These are phyloP conservation scores for Lichtheimia corymbifera DNA, from an alignment of 371 early-diverging fungal genomes.

Conservation along the genomic window DNA sequence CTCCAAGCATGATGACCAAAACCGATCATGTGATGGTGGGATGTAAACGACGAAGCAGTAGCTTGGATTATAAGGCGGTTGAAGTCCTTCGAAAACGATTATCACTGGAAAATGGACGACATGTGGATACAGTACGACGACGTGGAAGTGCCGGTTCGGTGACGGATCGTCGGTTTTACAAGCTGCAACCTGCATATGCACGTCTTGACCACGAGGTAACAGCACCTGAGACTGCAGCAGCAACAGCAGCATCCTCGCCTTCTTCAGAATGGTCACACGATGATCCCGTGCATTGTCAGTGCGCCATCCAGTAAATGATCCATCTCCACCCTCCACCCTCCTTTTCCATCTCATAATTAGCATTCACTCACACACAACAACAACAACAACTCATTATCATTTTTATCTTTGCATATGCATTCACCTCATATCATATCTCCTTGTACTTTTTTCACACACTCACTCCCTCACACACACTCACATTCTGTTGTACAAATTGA, in stretches of 20 bases:
- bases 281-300: conserved; percentile 40
- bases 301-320: conserved; percentile 30
- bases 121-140: conserved; percentile 2
- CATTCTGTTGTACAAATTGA: conserved; percentile 8
- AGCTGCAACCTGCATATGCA: conserved; percentile 16
- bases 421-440: not conserved
- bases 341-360: not conserved
- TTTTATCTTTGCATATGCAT: no score
- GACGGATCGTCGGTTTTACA: not conserved
- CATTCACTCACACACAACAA: not conserved
- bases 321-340: not conserved
- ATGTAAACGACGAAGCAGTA: conserved; percentile 13
- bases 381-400: not conserved
- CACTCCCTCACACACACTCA: conserved; percentile 1
- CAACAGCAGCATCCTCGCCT: not conserved
- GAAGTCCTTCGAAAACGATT: conserved; percentile 13
- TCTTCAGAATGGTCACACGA: conserved; percentile 10
- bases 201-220: not conserved
- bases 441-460: not conserved
- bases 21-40: not conserved
- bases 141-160: conserved; percentile 14
- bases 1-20: no score
- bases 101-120: conserved; percentile 15
- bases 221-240: not conserved
- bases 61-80: conserved; percentile 23